Conservation (phyloP, 179 eudicot species). For the Vitellaria paradoxa region DNA sequence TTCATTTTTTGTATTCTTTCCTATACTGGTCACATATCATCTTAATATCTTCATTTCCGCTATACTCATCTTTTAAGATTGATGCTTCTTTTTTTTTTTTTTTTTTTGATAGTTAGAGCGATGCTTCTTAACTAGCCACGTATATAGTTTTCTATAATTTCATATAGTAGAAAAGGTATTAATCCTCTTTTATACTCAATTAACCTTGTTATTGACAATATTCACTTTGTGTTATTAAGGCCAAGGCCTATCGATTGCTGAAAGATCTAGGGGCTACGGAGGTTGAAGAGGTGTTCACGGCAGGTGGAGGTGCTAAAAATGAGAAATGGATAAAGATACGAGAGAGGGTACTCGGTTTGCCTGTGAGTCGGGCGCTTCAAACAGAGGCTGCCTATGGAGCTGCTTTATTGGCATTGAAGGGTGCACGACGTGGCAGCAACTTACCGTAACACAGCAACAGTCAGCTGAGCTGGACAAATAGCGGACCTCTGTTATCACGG, state of each 20-base stretch:
- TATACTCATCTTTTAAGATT: too few relatives aligned
- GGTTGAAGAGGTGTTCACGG: slow-evolving; percentile 79
- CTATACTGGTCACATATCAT: too few relatives aligned
- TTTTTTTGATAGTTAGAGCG: too few relatives aligned
- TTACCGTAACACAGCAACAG: background rate
- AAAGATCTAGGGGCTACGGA: slow-evolving; percentile 86
- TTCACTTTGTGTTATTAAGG: slow-evolving; percentile 34
- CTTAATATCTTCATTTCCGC: too few relatives aligned
- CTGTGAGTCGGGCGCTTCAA: slow-evolving; percentile 68
- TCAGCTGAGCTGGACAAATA: background rate
- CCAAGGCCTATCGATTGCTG: slow-evolving; percentile 68
- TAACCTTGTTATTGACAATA: background rate
- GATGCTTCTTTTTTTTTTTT: too few relatives aligned
- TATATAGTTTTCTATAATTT: background rate
- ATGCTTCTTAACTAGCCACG: too few relatives aligned
- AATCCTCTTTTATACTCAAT: background rate
- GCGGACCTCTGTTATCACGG: background rate
- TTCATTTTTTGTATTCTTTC: too few relatives aligned
- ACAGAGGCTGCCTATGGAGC: slow-evolving; percentile 99
- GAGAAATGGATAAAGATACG: slow-evolving; percentile 76
- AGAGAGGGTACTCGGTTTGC: slow-evolving; percentile 81
- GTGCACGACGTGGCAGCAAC: slow-evolving; percentile 20
- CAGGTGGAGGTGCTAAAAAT: slow-evolving; percentile 93
- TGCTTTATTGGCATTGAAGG: slow-evolving; percentile 84
- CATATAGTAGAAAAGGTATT: background rate